These are phyloP conservation scores for Salix caprea DNA, from an alignment of 345 rosid species.

Conservation along the genomic window DNA sequence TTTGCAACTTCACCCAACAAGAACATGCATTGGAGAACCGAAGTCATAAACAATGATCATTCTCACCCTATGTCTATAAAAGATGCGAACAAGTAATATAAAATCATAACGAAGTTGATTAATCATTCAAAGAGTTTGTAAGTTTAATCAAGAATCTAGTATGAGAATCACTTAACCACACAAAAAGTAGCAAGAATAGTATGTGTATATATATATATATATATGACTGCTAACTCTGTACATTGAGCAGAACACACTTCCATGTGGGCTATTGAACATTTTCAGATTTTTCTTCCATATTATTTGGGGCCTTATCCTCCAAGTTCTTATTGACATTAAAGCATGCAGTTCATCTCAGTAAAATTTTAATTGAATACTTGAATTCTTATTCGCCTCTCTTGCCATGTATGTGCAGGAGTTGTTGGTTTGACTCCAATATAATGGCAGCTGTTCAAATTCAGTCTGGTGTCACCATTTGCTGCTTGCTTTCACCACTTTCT, in stretches of 20 bases:
- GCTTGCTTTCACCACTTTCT: slow-evolving; percentile 22
- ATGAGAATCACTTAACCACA: too few species aligned
- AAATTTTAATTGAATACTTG: background rate
- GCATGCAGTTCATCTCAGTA: background rate
- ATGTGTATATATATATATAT: too few species aligned
- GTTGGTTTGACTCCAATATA: slow-evolving; percentile 66
- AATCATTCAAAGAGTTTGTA: too few species aligned
- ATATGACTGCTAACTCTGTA: background rate
- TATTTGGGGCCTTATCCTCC: background rate
- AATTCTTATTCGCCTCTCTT: background rate
- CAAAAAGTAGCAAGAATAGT: too few species aligned
- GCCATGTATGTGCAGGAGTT: slow-evolving; percentile 47
- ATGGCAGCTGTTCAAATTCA: background rate
- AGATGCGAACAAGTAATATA: too few species aligned
- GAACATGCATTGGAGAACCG: too few species aligned
- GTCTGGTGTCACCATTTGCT: slow-evolving; percentile 8
- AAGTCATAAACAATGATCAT: too few species aligned
- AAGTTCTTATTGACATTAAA: background rate
- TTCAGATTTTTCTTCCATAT: background rate
- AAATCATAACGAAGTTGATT: too few species aligned
- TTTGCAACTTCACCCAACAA: too few species aligned
- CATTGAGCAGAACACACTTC: background rate
- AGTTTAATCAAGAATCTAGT: too few species aligned
- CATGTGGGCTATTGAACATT: background rate
- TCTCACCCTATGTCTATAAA: too few species aligned